Evolutionary conservation across 306 rosid genomes (phyloP).

Genomic region (Cyclanthera cordifolia): DNA sequence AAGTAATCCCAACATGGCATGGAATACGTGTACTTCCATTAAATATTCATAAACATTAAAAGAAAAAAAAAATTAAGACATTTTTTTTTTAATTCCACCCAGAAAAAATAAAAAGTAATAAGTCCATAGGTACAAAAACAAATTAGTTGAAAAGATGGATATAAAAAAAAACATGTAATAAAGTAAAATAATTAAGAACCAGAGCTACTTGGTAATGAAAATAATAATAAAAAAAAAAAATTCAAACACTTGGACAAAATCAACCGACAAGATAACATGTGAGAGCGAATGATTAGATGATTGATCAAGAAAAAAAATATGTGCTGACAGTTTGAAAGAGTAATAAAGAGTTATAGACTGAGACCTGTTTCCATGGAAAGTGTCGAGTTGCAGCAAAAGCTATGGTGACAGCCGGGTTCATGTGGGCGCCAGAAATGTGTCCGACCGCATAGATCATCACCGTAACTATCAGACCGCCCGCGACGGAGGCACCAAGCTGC

Average conservation of each 20-base stretch:
- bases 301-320: background rate
- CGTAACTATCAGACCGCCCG: constrained; percentile 58
- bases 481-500: constrained; percentile 64
- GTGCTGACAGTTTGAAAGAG: background rate
- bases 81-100: no score
- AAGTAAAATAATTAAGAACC: background rate
- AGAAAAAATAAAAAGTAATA: background rate
- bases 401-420: constrained; percentile 79
- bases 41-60: background rate
- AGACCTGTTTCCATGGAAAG: constrained; percentile 80
- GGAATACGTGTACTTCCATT: no score
- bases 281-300: constrained; percentile 1
- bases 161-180: background rate
- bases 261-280: background rate
- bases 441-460: constrained; percentile 73
- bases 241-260: background rate
- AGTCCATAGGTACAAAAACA: background rate
- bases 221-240: background rate
- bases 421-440: constrained; percentile 79
- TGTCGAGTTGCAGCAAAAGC: constrained; percentile 53
- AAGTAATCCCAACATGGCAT: background rate
- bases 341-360: background rate
- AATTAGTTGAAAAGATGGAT: background rate
- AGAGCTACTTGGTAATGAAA: background rate
- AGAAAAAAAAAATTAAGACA: background rate